Base-by-base conservation (phyloP, 371 early-diverging fungal genomes). In the Rhizopus arrhizus region DNA sequence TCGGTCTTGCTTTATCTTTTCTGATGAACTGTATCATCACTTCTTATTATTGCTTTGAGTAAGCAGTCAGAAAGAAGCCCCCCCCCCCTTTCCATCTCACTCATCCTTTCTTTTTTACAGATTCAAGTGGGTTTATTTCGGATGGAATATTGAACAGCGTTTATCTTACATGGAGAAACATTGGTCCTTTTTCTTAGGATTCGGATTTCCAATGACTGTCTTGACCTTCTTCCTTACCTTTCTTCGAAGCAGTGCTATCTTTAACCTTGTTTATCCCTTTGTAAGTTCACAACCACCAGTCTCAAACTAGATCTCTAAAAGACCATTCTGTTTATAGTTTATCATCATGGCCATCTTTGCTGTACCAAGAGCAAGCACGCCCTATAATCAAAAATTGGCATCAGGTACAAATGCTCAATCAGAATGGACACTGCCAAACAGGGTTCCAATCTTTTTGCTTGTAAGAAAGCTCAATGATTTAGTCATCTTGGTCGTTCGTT, bases 291-390 rank as follows among this genome's bases (percentile, higher is more conserved):
- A 22, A 22, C 22, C 2, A 22, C 22, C 22, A 22, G 22, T 22
- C 22, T 22, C 22, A 22, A 22, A 22, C 22, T 22, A 22, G 22
- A 22, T 22, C 22, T 22, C n/a, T 36, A 12, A 32, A 53, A 36
- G 4, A 16, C 28, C 35, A n/a, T 33, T 12, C 29, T 36, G 12
- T 8, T 16, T 16, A n/a, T 58, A 82, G 83, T 82, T 72, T 50
- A 73, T 82, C 32, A 77, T 82, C 33, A 82, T 82, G 83, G 70
- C 83, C n/a, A 78, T 68, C 51, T 70, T 78, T 65, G 80, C 83
- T 9, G 62, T 54, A 4, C 79, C 78, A 3, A 70, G 70, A 43
- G 62, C 73, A 35, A 59, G 67, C 10, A 60, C 71, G 3, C 51
- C 71, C 8, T 71, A 66, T 46, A 69, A 63, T 13, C 69, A 69